phyloP scores from a whole-genome alignment of 371 early-diverging fungal species.

The Lichtheimia corymbifera region DNA sequence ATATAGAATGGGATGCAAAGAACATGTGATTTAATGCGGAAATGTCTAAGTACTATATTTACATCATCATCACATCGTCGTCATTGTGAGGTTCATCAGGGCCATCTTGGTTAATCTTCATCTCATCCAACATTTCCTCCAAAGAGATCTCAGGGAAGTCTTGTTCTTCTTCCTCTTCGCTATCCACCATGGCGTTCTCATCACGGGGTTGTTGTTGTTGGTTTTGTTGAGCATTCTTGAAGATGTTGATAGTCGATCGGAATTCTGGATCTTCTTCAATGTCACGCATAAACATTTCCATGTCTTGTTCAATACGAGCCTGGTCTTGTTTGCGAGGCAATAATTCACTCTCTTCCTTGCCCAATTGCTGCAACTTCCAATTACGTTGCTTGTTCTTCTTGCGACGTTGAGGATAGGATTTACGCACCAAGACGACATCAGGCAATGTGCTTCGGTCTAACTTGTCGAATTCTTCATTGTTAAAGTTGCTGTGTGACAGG shows the following conservation, averaged over 20 bases:
- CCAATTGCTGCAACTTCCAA: slow-evolving; percentile 91
- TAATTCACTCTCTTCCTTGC: slow-evolving; percentile 86
- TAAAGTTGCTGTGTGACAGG: slow-evolving; percentile 86
- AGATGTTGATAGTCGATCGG: slow-evolving; percentile 89
- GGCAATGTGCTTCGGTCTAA: slow-evolving; percentile 69
- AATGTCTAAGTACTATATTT: slow-evolving; percentile 1
- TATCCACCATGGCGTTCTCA: slow-evolving; percentile 53
- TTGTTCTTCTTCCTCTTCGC: slow-evolving; percentile 68
- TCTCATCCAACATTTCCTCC: slow-evolving; percentile 90
- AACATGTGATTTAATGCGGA: not conserved
- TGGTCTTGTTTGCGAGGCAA: slow-evolving; percentile 74
- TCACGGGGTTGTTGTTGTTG: slow-evolving; percentile 38
- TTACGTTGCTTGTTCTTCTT: slow-evolving; percentile 81
- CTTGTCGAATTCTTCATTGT: slow-evolving; percentile 80
- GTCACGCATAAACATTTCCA: slow-evolving; percentile 91
- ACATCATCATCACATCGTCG: slow-evolving; percentile 41
- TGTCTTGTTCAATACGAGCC: slow-evolving; percentile 76
- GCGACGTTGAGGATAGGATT: slow-evolving; percentile 87
- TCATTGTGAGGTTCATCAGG: slow-evolving; percentile 37
- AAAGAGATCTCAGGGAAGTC: slow-evolving; percentile 90
- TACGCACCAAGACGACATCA: slow-evolving; percentile 89
- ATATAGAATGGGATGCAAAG: too few species aligned
- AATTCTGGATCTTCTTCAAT: slow-evolving; percentile 97
- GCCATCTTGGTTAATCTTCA: slow-evolving; percentile 65
- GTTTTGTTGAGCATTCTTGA: slow-evolving; percentile 58